These are phyloP conservation scores for Cyberlindnera euphorbiiphila DNA, from an alignment of 805 yeast genomes.

Conservation along the genomic window DNA sequence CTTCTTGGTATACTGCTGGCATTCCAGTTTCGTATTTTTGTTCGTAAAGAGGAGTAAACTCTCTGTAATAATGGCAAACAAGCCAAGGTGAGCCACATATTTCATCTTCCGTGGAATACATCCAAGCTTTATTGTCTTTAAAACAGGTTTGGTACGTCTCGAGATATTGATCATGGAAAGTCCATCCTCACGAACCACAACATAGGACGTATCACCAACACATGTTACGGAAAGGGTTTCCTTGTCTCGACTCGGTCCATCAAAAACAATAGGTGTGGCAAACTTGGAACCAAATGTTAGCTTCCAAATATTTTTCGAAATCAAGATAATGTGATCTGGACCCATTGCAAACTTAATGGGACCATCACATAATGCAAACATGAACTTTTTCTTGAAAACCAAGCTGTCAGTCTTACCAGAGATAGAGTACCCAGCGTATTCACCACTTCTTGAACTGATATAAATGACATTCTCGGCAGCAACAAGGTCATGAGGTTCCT, in stretches of 20 bases:
- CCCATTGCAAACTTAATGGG: slow-evolving; percentile 21
- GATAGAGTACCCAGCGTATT: slow-evolving; percentile 9
- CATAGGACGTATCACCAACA: slow-evolving; percentile 15
- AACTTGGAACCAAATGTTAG: slow-evolving; percentile 4
- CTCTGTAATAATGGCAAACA: slow-evolving; percentile 24
- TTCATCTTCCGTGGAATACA: slow-evolving; percentile 27
- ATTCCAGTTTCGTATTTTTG: slow-evolving; percentile 13
- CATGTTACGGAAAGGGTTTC: slow-evolving; percentile 10
- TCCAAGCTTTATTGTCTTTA: slow-evolving; percentile 27
- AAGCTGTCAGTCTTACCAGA: not conserved
- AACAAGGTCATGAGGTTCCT: slow-evolving; percentile 23
- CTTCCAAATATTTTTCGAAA: slow-evolving; percentile 23
- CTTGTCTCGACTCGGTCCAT: slow-evolving; percentile 18
- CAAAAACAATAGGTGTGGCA: slow-evolving; percentile 21
- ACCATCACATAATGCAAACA: slow-evolving; percentile 10
- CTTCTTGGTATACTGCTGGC: slow-evolving; percentile 9
- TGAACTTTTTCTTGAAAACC: not conserved
- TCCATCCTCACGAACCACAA: slow-evolving; percentile 34
- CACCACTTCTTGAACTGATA: slow-evolving; percentile 25
- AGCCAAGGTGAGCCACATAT: slow-evolving; percentile 23
- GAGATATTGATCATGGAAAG: slow-evolving; percentile 26
- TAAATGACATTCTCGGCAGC: slow-evolving; percentile 15
- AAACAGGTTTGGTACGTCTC: slow-evolving; percentile 12
- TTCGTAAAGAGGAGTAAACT: slow-evolving; percentile 19
- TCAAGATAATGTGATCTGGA: slow-evolving; percentile 14